Evolutionary conservation across 202 grass and related monocot species (phyloP).

Genomic region (Elaeis oleifera): DNA sequence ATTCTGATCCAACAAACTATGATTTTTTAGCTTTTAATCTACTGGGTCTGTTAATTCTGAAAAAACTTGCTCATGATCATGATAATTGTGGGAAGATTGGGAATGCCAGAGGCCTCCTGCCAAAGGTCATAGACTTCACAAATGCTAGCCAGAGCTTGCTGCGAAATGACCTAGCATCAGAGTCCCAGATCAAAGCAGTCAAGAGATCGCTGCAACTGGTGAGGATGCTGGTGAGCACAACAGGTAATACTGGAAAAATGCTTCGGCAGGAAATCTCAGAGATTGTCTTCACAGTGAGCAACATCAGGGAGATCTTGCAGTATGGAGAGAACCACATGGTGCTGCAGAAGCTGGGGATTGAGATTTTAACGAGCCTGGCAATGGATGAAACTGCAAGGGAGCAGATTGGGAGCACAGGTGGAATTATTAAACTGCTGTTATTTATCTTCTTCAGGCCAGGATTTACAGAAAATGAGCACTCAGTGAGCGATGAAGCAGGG

Average conservation of each 20-base stretch:
- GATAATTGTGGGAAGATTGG: neutral
- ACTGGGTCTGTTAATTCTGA: slow-evolving; percentile 18
- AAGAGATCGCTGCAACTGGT: slow-evolving; percentile 15
- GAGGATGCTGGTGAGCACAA: slow-evolving; percentile 23
- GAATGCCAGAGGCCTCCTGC: slow-evolving; percentile 18
- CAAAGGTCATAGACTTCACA: slow-evolving; percentile 27
- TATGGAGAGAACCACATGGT: slow-evolving; percentile 20
- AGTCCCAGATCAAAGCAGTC: neutral
- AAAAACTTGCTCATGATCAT: neutral
- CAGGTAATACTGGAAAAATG: slow-evolving; percentile 18
- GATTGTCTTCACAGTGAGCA: slow-evolving; percentile 27
- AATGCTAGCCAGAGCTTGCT: slow-evolving; percentile 3
- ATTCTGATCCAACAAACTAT: neutral
- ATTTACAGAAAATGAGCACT: neutral
- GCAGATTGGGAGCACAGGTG: slow-evolving; percentile 27
- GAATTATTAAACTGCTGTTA: slow-evolving; percentile 22
- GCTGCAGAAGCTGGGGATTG: slow-evolving; percentile 26
- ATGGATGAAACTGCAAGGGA: slow-evolving; percentile 30
- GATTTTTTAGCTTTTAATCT: slow-evolving; percentile 6
- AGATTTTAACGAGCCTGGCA: slow-evolving; percentile 24
- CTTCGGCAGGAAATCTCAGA: slow-evolving; percentile 24
- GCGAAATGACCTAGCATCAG: neutral
- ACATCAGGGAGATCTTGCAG: slow-evolving; percentile 29
- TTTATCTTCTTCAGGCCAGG: slow-evolving; percentile 17
- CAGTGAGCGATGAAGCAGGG: slow-evolving; percentile 17